phyloP scores from a whole-genome alignment of 192 early-diverging fungal species.

The Entomortierella beljakovae region DNA sequence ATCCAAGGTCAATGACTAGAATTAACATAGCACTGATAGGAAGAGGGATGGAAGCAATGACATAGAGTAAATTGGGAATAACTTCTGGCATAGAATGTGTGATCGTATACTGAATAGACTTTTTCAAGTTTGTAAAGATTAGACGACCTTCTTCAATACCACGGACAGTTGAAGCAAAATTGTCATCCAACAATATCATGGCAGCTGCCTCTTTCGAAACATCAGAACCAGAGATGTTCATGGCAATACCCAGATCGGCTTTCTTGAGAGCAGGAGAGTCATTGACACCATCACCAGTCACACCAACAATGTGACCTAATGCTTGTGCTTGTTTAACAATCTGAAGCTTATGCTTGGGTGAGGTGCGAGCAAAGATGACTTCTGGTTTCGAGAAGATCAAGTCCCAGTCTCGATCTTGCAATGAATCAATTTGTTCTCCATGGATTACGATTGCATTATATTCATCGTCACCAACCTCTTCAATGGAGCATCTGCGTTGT shows the following conservation, averaged over 20 bases:
- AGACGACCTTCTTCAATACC: conserved; percentile 96
- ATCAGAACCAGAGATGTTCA: conserved; percentile 95
- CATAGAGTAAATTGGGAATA: conserved; percentile 84
- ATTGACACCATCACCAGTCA: conserved; percentile 97
- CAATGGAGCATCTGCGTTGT: conserved; percentile 67
- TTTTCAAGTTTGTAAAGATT: conserved; percentile 96
- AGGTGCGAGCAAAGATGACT: conserved; percentile 96
- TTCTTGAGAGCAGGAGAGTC: conserved; percentile 98
- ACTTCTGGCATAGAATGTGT: conserved; percentile 93
- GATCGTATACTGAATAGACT: conserved; percentile 92
- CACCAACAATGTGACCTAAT: conserved; percentile 94
- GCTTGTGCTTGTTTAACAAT: conserved; percentile 94
- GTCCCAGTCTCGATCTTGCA: conserved; percentile 91
- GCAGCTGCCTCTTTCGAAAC: conserved; percentile 96
- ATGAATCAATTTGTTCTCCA: conserved; percentile 85
- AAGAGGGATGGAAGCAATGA: conserved; percentile 85
- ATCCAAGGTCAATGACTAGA: conserved; percentile 93
- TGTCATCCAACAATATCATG: conserved; percentile 98
- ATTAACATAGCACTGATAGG: conserved; percentile 87
- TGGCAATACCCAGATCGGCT: conserved; percentile 96
- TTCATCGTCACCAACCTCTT: conserved; percentile 81
- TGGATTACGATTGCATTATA: conserved; percentile 91
- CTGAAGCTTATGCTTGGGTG: conserved; percentile 96
- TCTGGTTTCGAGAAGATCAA: conserved; percentile 92
- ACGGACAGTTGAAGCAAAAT: conserved; percentile 93